These are phyloP conservation scores for Tuber brumale DNA, from an alignment of 495 filamentous ascomycete species.

Conservation along the genomic window DNA sequence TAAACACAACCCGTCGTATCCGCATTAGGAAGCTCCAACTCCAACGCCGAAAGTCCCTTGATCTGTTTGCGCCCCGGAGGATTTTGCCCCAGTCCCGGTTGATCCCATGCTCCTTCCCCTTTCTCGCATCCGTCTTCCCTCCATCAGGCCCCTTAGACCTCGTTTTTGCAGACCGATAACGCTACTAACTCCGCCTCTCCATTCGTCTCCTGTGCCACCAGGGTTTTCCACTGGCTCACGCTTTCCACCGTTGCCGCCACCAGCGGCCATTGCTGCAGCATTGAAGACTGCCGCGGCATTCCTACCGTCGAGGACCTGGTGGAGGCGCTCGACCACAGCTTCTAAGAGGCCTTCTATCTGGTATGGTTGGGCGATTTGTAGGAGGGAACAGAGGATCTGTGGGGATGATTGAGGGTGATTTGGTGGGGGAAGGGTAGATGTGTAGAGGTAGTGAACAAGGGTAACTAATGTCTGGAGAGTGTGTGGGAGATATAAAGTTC, in stretches of 20 bases:
- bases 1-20: background rate
- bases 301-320: slow-evolving; percentile 79
- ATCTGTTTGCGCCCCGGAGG: slow-evolving; percentile 12
- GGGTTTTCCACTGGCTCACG: slow-evolving; percentile 42
- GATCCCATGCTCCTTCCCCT: slow-evolving; percentile 47
- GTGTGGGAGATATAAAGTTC: slow-evolving; percentile 88
- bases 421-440: slow-evolving; percentile 70
- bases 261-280: slow-evolving; percentile 94
- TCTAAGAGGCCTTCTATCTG: slow-evolving; percentile 87
- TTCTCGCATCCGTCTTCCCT: slow-evolving; percentile 80
- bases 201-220: slow-evolving; percentile 45
- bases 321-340: slow-evolving; percentile 82
- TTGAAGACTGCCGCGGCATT: slow-evolving; percentile 98
- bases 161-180: slow-evolving; percentile 97
- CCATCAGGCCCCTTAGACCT: slow-evolving; percentile 87
- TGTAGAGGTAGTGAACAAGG: slow-evolving; percentile 87
- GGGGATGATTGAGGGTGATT: slow-evolving; percentile 79
- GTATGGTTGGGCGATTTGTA: slow-evolving; percentile 90
- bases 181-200: slow-evolving; percentile 81
- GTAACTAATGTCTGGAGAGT: slow-evolving; percentile 80
- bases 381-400: slow-evolving; percentile 87
- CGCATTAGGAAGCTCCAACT: background rate
- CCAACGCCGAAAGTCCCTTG: slow-evolving; percentile 26
- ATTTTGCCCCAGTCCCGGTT: slow-evolving; percentile 8
- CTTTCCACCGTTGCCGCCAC: slow-evolving; percentile 55